Base-by-base conservation (phyloP, 129 eudicot genomes). In the Saposhnikovia divaricata region DNA sequence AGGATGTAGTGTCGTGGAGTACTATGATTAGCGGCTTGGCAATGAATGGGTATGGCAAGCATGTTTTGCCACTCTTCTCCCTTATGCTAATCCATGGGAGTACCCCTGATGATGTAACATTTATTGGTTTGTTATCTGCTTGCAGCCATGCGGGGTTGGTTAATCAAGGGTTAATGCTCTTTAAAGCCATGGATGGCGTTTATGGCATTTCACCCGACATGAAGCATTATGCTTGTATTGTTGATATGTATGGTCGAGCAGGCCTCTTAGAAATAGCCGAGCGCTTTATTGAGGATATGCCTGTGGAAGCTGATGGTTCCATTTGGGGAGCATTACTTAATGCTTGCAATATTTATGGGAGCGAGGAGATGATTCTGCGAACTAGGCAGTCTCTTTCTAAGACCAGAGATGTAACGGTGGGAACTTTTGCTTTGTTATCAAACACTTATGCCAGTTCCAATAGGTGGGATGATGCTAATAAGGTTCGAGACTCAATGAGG, bases 1-100 rank as follows among this genome's bases (percentile, higher is more conserved):
- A 83, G 69, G 87, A 81, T 81, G 70, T 55, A 16, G 76, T 83
- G 27, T 38, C 83, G 6, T 86, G 85, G 85, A 83, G 81, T 84
- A 83, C 89, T 6, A 66, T 83, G 79, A 81, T 83, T 75, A 59
- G 81, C 8, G 89, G 87, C 55, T n/a, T 86, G 71, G 87, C 89
- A 21, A 81, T 83, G 85, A 86, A 86, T 47, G 84, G 86, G 15
- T 65, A 77, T 25, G 87, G 86, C 7, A 16, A 34, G 28, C 86
- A 78, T 15, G 81, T 34, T 0, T 78, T 86, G 34, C 83, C 89
- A 2, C 83, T 86, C 18, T 86, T 86, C 3, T 74, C 86, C 73
- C 89, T 83, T 45, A 86, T 86, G 89, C 59, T 86, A 18, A 79
- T 83, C 66, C 78, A 83, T 23, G 87, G 85, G 79, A 70, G 74